Evolutionary conservation across 2,329 filamentous ascomycete species (phyloP), one percentile per base, ranked within the genome.

Genomic region (Ambrosiella beaveri): DNA sequence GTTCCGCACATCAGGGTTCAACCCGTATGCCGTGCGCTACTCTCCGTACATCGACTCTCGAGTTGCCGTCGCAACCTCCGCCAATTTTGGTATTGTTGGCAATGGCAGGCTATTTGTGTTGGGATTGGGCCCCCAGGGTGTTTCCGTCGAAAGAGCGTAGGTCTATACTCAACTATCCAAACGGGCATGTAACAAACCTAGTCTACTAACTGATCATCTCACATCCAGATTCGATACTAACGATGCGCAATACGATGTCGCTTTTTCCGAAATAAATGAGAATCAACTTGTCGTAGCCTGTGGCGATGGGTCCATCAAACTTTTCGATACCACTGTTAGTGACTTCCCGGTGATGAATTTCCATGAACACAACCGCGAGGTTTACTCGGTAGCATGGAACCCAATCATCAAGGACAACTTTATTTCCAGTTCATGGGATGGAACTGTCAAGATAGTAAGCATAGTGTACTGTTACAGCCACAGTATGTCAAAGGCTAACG

Each of bases 41-140:
- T 97, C 91, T 58, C 93, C 93, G 6, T 98, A 96, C 75, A 95
- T 94, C 74, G 93, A 97, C 74, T 93, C 87, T 63, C 84, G 90
- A 62, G 82, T 98, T 63, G 91, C 91, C 59, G 89, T 96, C 65
- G 87, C 88, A 37, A 79, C 86, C 1, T 86, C 89, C n/a, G 82
- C 91, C 63, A 97, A 98, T 75, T 98, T 93, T 72, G 93, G 93
- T 44, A 86, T 98, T 44, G 91, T 98, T 40, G 93, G 93, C 53
- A 98, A 98, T 74, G 93, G 93, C 9, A 82, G 90, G 49, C 73
- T 97, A 0, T 97, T 87, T 67, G 82, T 91, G 59, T 76, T 97
- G 35, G 85, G 84, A 37, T 73, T 98, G 63, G 94, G 88, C 2
- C 78, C 88, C 0, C 81, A 86, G 61, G 93, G 93, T 8, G 57